These are phyloP conservation scores for Candida nemodendra DNA, from an alignment of 805 yeast species.

Conservation along the genomic window DNA sequence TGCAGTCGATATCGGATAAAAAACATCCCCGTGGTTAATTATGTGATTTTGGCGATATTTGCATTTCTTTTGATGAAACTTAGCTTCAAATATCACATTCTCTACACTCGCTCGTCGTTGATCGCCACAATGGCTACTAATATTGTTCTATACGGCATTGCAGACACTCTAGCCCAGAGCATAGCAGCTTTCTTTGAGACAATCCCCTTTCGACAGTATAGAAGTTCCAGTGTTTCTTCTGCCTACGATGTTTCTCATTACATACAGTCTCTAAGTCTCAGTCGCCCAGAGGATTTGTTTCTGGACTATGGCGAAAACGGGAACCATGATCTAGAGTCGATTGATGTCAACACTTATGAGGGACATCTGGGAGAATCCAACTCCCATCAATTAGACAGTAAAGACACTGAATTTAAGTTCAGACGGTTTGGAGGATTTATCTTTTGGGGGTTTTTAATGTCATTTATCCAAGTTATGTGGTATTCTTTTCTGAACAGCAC, in stretches of 20 bases:
- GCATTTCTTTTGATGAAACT: slow-evolving; percentile 49
- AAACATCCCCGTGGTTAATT: slow-evolving; percentile 57
- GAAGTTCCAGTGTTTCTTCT: slow-evolving; percentile 15
- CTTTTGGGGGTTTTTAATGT: slow-evolving; percentile 82
- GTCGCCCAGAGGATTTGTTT: slow-evolving; percentile 26
- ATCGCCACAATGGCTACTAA: slow-evolving; percentile 82
- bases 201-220: slow-evolving; percentile 8
- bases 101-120: slow-evolving; percentile 64
- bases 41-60: slow-evolving; percentile 48
- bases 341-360: background rate
- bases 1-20: slow-evolving; percentile 29
- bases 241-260: slow-evolving; percentile 20
- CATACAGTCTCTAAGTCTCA: slow-evolving; percentile 16
- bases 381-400: background rate
- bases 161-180: slow-evolving; percentile 87
- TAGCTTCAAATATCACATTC: slow-evolving; percentile 54
- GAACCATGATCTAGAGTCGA: background rate
- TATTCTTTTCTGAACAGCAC: slow-evolving; percentile 74
- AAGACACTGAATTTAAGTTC: slow-evolving; percentile 48
- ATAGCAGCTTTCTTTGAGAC: slow-evolving; percentile 36
- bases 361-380: slow-evolving; percentile 2
- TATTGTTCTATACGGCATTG: slow-evolving; percentile 79
- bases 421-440: slow-evolving; percentile 75
- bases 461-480: slow-evolving; percentile 88
- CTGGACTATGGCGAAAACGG: slow-evolving; percentile 34